phyloP scores from a whole-genome alignment of 163 green algal genomes.

The Scenedesmus sp. region DNA sequence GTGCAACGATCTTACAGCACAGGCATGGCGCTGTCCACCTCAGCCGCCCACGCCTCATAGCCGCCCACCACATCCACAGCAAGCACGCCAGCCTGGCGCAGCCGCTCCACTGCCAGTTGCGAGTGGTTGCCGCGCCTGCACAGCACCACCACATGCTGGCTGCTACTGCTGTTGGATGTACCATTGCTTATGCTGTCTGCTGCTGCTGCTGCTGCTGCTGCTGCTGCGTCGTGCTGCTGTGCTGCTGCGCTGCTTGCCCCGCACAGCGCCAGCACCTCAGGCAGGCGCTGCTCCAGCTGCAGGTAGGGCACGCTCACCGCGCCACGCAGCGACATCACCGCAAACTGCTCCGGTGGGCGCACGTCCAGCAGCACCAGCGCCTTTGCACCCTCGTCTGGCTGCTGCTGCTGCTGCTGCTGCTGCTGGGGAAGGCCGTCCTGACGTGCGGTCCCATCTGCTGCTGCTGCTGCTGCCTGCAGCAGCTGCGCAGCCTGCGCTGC shows the following conservation, averaged over 20 bases:
- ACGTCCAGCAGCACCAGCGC: constrained; percentile 85
- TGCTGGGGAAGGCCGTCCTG: constrained; percentile 4
- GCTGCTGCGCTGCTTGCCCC: constrained; percentile 1
- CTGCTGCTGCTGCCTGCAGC: background rate
- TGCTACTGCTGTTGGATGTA: constrained; percentile 4
- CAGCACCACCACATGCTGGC: constrained; percentile 79
- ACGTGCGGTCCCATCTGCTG: background rate
- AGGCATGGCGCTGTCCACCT: constrained; percentile 73
- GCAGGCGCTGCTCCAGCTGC: constrained; percentile 52
- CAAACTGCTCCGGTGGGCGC: constrained; percentile 81
- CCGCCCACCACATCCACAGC: constrained; percentile 88
- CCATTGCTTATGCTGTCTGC: background rate
- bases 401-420: constrained; percentile 45
- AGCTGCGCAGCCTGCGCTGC: constrained; percentile 35
- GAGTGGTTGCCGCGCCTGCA: constrained; percentile 96
- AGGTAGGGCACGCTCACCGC: constrained; percentile 76
- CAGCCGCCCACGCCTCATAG: constrained; percentile 81
- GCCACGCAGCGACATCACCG: constrained; percentile 82
- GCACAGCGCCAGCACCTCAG: constrained; percentile 55
- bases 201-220: background rate
- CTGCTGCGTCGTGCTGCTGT: constrained; percentile 1
- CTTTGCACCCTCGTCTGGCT: constrained; percentile 7
- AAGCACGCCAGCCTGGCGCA: constrained; percentile 67
- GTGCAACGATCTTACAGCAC: constrained; percentile 49
- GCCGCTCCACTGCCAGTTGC: constrained; percentile 81